These are phyloP conservation scores for Diaporthe velutina DNA, from an alignment of 2,329 filamentous ascomycete species.

Conservation along the genomic window DNA sequence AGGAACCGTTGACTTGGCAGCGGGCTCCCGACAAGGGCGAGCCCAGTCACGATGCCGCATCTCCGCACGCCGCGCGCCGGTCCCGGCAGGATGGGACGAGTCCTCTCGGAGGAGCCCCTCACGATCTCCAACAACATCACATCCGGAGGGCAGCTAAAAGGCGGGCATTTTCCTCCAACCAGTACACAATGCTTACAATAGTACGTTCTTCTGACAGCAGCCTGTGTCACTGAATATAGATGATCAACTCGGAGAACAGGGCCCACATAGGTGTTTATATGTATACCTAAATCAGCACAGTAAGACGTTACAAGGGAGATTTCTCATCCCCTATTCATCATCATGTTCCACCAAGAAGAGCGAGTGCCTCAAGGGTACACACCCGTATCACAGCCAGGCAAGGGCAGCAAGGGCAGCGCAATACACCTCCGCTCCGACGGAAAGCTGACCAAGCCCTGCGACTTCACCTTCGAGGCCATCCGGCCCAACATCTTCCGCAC, in stretches of 20 bases:
- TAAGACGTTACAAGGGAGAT: background rate
- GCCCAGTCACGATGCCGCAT: constrained; percentile 28
- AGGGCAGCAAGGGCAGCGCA: constrained; percentile 41
- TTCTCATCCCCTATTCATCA: constrained; percentile 9
- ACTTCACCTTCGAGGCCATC: constrained; percentile 74
- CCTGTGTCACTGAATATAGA: no score
- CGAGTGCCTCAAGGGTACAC: constrained; percentile 46
- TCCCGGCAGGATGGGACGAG: constrained; percentile 5
- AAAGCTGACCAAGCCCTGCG: constrained; percentile 54
- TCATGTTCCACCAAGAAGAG: constrained; percentile 45
- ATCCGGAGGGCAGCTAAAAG: background rate
- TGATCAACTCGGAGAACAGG: no score
- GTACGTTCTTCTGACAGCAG: no score
- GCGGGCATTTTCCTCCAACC: no score
- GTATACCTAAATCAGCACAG: no score
- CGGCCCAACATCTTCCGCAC: constrained; percentile 75
- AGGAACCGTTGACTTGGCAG: background rate
- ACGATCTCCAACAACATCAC: background rate
- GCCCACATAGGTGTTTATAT: no score
- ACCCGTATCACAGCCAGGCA: constrained; percentile 35
- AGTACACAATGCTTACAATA: no score
- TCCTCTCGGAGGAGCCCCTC: background rate
- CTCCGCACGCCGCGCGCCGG: constrained; percentile 25
- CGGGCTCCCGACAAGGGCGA: constrained; percentile 8
- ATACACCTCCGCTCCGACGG: constrained; percentile 58